These are phyloP conservation scores for Suhomyces taliae DNA, from an alignment of 1,139 yeast species.

Conservation along the genomic window DNA sequence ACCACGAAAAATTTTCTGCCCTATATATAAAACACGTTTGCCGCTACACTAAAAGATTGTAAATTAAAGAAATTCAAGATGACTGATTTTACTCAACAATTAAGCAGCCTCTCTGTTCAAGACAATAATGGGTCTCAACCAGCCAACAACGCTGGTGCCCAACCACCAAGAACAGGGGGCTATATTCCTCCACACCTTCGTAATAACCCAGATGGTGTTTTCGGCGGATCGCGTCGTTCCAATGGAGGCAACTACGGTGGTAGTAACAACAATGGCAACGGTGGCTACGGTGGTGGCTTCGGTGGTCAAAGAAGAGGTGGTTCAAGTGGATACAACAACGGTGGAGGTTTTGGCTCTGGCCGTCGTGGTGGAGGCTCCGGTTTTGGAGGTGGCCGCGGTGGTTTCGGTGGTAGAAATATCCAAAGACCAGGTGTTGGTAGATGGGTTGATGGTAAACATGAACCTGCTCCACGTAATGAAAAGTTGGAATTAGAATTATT, in stretches of 20 bases:
- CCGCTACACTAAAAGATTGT: conserved; percentile 2
- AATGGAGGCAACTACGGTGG: conserved; percentile 21
- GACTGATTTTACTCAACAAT: conserved; percentile 46
- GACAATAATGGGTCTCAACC: conserved; percentile 16
- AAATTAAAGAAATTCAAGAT: conserved; percentile 17
- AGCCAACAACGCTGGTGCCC: conserved; percentile 11
- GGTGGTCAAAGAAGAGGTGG: conserved; percentile 17
- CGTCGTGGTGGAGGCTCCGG: conserved; percentile 36
- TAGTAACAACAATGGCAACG: neutral
- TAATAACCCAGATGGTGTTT: conserved; percentile 18
- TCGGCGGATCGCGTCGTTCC: conserved; percentile 16
- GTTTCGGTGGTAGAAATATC: conserved; percentile 29
- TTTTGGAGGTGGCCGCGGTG: conserved; percentile 22
- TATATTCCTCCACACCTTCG: conserved; percentile 77
- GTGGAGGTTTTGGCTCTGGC: conserved; percentile 21
- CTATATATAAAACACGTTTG: conserved; percentile 7
- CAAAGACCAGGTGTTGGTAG: conserved; percentile 56
- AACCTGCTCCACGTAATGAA: conserved; percentile 75
- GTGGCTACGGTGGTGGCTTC: conserved; percentile 21
- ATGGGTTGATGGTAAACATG: conserved; percentile 87
- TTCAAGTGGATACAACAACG: conserved; percentile 11
- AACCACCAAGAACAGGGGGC: conserved; percentile 8
- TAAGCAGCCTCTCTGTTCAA: conserved; percentile 45
- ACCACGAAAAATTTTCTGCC: conserved; percentile 10
- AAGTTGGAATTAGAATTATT: conserved; percentile 77